phyloP scores from a whole-genome alignment of 1,139 yeast genomes.

The Kodamaea plutei region DNA sequence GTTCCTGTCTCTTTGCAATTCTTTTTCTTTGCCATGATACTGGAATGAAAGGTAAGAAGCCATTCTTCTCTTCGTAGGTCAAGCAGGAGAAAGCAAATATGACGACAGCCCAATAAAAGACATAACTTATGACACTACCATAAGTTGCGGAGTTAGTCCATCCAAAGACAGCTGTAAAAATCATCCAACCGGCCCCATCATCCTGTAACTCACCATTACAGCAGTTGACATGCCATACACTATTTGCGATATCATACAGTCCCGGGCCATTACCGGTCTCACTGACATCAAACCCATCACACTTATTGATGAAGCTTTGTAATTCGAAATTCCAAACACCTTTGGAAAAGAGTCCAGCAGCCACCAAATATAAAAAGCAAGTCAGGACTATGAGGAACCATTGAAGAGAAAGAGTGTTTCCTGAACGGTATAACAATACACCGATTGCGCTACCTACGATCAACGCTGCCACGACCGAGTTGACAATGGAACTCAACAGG shows the following conservation, averaged over 20 bases:
- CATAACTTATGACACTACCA: slow-evolving; percentile 81
- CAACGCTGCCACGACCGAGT: slow-evolving; percentile 30
- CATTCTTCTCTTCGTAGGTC: slow-evolving; percentile 59
- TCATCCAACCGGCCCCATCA: slow-evolving; percentile 43
- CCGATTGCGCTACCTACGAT: slow-evolving; percentile 34
- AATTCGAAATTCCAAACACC: slow-evolving; percentile 47
- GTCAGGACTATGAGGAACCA: slow-evolving; percentile 40
- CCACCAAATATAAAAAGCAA: slow-evolving; percentile 40
- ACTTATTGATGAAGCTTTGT: slow-evolving; percentile 35
- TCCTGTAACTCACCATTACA: slow-evolving; percentile 40
- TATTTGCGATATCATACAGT: slow-evolving; percentile 35
- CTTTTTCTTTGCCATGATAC: slow-evolving; percentile 54
- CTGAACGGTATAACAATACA: slow-evolving; percentile 35
- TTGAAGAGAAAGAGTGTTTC: slow-evolving; percentile 38
- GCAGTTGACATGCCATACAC: slow-evolving; percentile 48
- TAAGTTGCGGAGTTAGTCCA: slow-evolving; percentile 96
- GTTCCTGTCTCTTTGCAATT: slow-evolving; percentile 42
- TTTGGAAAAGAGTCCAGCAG: slow-evolving; percentile 44
- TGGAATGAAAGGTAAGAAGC: slow-evolving; percentile 54
- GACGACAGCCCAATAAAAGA: slow-evolving; percentile 69
- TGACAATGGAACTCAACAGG: slow-evolving; percentile 28
- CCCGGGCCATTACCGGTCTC: slow-evolving; percentile 50
- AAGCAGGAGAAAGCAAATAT: slow-evolving; percentile 23
- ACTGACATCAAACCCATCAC: slow-evolving; percentile 44
- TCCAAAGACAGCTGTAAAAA: slow-evolving; percentile 61